phyloP scores from a whole-genome alignment of 139 green algal species.

The Pseudopediastrum boryanum region DNA sequence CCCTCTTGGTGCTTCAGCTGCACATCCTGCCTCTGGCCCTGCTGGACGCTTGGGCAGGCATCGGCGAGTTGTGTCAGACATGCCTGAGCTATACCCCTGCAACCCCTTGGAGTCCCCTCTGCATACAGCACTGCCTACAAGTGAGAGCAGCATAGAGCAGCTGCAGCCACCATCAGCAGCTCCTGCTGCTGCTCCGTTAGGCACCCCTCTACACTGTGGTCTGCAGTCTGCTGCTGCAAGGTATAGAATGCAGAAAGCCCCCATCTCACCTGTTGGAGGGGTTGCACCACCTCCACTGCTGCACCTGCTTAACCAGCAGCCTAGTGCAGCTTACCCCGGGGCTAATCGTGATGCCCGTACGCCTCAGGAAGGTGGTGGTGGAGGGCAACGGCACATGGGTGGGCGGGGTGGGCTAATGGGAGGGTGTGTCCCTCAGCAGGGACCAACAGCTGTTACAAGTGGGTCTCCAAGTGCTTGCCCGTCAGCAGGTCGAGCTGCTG shows the following conservation, averaged over 20 bases:
- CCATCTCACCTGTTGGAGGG: no score
- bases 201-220: constrained; percentile 12
- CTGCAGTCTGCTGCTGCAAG: constrained; percentile 19
- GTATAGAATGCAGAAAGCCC: constrained; percentile 18
- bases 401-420: no score
- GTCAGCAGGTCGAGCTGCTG: not conserved
- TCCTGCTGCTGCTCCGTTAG: constrained; percentile 12
- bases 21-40: no score
- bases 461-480: not conserved
- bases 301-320: constrained; percentile 16
- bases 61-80: constrained; percentile 20
- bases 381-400: not conserved
- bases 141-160: not conserved
- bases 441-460: not conserved
- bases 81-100: constrained; percentile 27
- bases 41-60: no score
- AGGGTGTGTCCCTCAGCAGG: no score
- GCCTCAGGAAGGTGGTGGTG: not conserved
- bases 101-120: constrained; percentile 22
- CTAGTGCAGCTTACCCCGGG: not conserved
- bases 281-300: no score
- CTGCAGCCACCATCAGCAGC: not conserved
- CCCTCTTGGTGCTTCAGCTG: no score
- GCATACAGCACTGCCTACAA: constrained; percentile 20
- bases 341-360: not conserved